phyloP scores from a whole-genome alignment of 2,329 filamentous ascomycete genomes.

The Helotiales sp. region DNA sequence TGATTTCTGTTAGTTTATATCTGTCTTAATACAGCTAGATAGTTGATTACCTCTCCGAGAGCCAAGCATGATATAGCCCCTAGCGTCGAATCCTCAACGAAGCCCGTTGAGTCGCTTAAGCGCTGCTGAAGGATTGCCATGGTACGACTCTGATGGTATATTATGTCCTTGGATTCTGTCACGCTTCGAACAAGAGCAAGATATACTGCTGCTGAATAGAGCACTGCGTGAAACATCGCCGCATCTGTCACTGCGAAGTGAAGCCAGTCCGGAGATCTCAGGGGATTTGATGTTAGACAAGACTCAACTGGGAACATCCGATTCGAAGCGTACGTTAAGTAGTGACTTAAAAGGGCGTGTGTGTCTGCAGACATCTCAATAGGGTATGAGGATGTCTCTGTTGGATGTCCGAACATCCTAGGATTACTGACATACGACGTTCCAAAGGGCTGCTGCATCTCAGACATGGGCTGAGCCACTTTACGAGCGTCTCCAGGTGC shows the following conservation, averaged over 20 bases:
- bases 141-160: slow-evolving; percentile 17
- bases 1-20: not conserved
- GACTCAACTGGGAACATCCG: slow-evolving; percentile 17
- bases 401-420: slow-evolving; percentile 13
- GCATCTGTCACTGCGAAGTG: slow-evolving; percentile 24
- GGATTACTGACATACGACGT: not conserved
- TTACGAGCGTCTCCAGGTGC: not conserved
- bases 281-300: slow-evolving; percentile 17
- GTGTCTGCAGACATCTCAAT: slow-evolving; percentile 15
- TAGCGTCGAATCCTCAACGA: slow-evolving; percentile 17
- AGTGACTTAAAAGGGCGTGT: slow-evolving; percentile 20
- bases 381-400: slow-evolving; percentile 17
- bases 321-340: slow-evolving; percentile 16
- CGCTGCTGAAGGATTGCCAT: slow-evolving; percentile 21
- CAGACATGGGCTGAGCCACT: not conserved
- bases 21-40: not conserved
- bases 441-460: not conserved
- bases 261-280: slow-evolving; percentile 24
- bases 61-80: slow-evolving; percentile 27
- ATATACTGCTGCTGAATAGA: slow-evolving; percentile 25
- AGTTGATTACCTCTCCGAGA: slow-evolving; percentile 20
- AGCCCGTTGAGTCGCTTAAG: not conserved
- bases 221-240: slow-evolving; percentile 24
- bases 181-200: slow-evolving; percentile 20
- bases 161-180: slow-evolving; percentile 18